Percentiles rank a stretch among this genome's conserved stretches.
phyloP scores from a whole-genome alignment of 2,329 filamentous ascomycete genomes.

The Lomentospora prolificans region DNA sequence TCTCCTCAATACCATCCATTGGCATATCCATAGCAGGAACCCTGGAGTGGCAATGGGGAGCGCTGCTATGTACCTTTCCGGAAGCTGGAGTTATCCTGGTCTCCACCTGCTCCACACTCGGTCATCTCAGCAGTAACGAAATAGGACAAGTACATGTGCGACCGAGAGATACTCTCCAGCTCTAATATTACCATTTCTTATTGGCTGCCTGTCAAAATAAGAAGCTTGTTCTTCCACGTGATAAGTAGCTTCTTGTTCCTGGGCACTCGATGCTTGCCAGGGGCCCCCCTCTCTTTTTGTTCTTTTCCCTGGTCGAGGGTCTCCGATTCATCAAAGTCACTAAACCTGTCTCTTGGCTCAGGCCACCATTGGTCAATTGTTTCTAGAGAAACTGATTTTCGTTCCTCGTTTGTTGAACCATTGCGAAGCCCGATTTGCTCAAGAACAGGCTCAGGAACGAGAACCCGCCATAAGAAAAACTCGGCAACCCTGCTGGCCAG shows the following conservation, averaged over 20 bases:
- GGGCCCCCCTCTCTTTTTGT: background rate
- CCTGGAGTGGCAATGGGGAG: too few relatives aligned
- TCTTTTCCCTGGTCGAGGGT: background rate
- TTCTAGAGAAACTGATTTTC: background rate
- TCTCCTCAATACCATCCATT: background rate
- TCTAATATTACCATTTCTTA: background rate
- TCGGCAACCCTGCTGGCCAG: too few relatives aligned
- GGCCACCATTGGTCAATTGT: conserved; percentile 2
- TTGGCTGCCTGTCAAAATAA: background rate
- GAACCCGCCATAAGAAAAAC: too few relatives aligned
- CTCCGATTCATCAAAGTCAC: background rate
- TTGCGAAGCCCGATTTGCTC: too few relatives aligned
- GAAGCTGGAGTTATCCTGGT: background rate
- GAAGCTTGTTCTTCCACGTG: background rate
- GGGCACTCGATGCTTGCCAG: too few relatives aligned
- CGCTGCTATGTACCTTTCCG: background rate
- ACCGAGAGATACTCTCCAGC: background rate
- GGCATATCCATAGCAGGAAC: too few relatives aligned
- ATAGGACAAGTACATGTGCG: background rate
- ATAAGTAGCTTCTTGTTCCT: background rate
- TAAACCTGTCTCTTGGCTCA: conserved; percentile 2
- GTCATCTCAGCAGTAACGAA: background rate
- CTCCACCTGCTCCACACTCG: background rate
- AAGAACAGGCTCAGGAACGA: too few relatives aligned
- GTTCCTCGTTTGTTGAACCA: background rate